Percentiles rank a stretch among this genome's conserved stretches.
phyloP scores from a whole-genome alignment of 768 basidiomycete genomes.

The Coprinopsis marcescibilis region DNA sequence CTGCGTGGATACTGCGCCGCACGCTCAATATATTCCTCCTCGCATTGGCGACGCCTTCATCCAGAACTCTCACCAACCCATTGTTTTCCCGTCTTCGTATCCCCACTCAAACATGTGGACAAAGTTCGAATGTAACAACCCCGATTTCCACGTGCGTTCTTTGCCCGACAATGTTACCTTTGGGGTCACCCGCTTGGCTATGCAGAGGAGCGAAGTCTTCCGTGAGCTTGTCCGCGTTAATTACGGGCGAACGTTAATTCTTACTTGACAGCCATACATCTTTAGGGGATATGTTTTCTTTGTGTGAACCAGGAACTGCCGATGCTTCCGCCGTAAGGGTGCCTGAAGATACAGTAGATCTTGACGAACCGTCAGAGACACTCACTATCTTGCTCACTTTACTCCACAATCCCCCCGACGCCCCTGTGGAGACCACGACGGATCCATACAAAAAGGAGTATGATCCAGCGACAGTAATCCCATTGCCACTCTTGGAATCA shows the following conservation, averaged over 20 bases:
- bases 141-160: constrained; percentile 55
- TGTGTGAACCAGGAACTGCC: constrained; percentile 35
- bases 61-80: background rate
- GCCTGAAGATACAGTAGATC: constrained; percentile 34
- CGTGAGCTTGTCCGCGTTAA: constrained; percentile 33
- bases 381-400: constrained; percentile 50
- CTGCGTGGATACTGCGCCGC: constrained; percentile 1
- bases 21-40: too few species aligned
- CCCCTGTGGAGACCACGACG: constrained; percentile 32
- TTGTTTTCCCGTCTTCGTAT: background rate
- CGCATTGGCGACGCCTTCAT: background rate
- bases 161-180: constrained; percentile 46
- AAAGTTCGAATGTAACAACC: constrained; percentile 38
- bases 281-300: constrained; percentile 71
- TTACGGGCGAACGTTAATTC: too few species aligned
- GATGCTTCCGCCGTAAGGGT: constrained; percentile 15
- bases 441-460: constrained; percentile 29
- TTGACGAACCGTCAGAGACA: constrained; percentile 46
- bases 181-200: constrained; percentile 40
- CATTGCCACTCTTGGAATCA: constrained; percentile 55
- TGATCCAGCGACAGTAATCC: constrained; percentile 46
- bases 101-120: constrained; percentile 21
- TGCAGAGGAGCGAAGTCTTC: constrained; percentile 58
- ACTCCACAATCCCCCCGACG: constrained; percentile 47
- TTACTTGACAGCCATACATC: too few species aligned